Conservation (phyloP, 257 asterid genomes). For the Lycium barbarum region DNA sequence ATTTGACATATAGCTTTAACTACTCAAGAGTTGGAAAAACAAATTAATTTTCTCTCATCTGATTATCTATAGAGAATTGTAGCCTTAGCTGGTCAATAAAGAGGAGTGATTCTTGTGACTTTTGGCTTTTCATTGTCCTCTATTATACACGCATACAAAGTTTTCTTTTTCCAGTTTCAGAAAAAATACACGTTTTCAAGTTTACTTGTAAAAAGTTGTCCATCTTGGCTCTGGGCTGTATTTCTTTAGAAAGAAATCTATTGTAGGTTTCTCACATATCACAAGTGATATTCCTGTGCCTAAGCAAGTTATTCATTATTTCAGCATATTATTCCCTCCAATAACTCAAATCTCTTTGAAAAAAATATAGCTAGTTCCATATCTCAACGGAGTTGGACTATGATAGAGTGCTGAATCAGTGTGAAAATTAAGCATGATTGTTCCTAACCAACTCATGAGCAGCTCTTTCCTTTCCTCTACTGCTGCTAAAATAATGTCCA, state of each 20-base stretch:
- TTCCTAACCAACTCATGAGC: neutral
- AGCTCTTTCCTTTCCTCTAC: neutral
- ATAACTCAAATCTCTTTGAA: neutral
- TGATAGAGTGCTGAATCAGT: neutral
- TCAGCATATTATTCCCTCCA: neutral
- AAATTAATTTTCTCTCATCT: neutral
- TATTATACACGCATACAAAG: neutral
- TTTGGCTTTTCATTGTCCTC: neutral
- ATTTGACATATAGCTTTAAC: conserved; percentile 7
- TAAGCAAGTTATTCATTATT: conserved; percentile 5
- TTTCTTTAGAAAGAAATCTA: neutral
- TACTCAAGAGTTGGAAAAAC: neutral
- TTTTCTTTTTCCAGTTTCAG: too few species aligned
- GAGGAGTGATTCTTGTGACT: conserved; percentile 16
- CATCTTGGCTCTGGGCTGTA: neutral
- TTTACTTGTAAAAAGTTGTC: neutral
- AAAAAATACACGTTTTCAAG: neutral
- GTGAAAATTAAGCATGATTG: neutral
- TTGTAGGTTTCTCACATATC: neutral
- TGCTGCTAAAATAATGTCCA: neutral
- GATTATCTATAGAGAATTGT: neutral
- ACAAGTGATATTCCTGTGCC: neutral
- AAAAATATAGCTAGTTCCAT: neutral
- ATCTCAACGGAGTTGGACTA: neutral
- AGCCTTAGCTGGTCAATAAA: conserved; percentile 4